Conservation (phyloP, 148 eudicot genomes). For the Rhododendron ovatum region DNA sequence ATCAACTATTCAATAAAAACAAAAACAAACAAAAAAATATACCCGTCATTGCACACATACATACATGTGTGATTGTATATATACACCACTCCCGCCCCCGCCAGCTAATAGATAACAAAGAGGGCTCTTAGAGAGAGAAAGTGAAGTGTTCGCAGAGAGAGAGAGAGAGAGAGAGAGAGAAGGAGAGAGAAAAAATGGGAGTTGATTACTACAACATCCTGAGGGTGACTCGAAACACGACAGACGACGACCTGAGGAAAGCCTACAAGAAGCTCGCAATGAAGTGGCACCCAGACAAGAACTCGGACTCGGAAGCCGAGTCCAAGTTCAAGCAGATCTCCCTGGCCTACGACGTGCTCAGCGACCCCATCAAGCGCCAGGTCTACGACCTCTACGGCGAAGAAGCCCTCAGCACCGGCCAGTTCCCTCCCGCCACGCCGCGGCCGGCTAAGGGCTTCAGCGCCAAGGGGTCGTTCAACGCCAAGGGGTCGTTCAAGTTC, state of each 20-base stretch:
- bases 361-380: conserved; percentile 66
- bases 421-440: conserved; percentile 25
- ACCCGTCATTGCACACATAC: neutral
- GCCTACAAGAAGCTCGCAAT: conserved; percentile 76
- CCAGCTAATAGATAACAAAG: neutral
- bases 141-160: neutral
- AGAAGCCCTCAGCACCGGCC: conserved; percentile 45
- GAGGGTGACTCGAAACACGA: conserved; percentile 35
- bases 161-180: neutral
- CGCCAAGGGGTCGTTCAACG: neutral
- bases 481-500: conserved; percentile 18
- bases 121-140: neutral
- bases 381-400: conserved; percentile 80
- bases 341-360: conserved; percentile 77
- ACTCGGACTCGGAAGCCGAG: conserved; percentile 57
- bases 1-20: neutral
- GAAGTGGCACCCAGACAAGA: conserved; percentile 96
- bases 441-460: conserved; percentile 3
- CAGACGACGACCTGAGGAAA: conserved; percentile 61
- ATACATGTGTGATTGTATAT: neutral
- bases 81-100: neutral
- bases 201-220: conserved; percentile 74
- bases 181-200: conserved; percentile 30
- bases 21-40: no score
- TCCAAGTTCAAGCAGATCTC: conserved; percentile 87